Evolutionary conservation across 1,284 basidiomycete species (phyloP), one percentile per base, ranked within the genome.

Genomic region (Rhodotorula sp.): DNA sequence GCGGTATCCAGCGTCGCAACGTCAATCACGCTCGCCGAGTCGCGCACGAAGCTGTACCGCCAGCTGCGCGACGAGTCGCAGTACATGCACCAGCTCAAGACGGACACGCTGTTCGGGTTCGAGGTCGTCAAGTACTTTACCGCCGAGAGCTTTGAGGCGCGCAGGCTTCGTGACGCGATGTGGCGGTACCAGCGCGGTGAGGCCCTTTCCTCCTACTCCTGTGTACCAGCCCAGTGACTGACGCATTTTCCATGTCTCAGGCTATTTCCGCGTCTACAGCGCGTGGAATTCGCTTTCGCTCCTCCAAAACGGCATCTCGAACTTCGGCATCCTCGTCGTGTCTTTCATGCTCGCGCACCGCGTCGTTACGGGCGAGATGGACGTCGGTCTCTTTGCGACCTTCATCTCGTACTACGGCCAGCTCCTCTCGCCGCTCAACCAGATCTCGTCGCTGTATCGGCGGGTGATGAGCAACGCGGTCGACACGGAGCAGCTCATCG

Each of bases 111-210:
- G 76, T 85, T 93, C 77, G 90, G 57, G 46, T 74, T 76, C 44
- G 27, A 77, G 76, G 57, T 80, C 77, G 21, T 23, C 59, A 67
- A 67, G 54, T 19, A 41, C 23, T 61, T 54, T 19, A 70, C 78
- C 74, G 90, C 91, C 44, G 92, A 95, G 81, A 84, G 87, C 48
- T 89, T 91, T 78, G 92, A 94, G 80, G 87, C 86, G 25, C 84
- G 85, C 61, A 86, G 92, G 45, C 93, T 93, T 79, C 81, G 85
- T 17, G 85, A 88, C 27, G 90, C 92, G 3, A 86, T 93, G 74
- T 82, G 84, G n/a, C 85, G 89, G 71, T 93, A 93, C 78, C 91
- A 93, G 79, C 80, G 82, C 12, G 34, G 61, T 62, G 46, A 21
- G 46, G 49, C 21, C 25, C 44, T 19, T 19, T 41, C 46, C 19